Base-by-base conservation (phyloP, 2,329 filamentous ascomycete genomes). In the Aspergillus candidus region DNA sequence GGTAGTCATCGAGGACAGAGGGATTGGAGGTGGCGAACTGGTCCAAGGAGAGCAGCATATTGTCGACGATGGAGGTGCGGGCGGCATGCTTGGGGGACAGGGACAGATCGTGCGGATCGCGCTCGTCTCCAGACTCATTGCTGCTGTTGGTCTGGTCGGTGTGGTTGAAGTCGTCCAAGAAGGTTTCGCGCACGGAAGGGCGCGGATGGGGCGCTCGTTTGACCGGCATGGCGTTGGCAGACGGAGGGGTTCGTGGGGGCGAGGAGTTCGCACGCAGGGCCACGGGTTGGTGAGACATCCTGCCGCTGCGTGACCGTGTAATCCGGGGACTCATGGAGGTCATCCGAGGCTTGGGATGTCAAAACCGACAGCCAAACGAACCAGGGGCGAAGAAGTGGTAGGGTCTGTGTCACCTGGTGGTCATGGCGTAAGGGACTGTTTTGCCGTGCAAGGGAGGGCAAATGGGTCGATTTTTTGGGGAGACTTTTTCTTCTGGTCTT, bases 21-120 rank as follows among this genome's bases (percentile, higher is more conserved):
- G 66, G 59, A 11, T 60, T 55, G 3, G 62, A 50, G 31, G 55
- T 74, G 33, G 80, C 83, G 61, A 91, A 82, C 66, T 91, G 86
- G 68, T 95, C 91, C 52, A 98, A 82, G 33, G 90, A 95, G 53
- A 93, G 75, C 48, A 97, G 81, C 84, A 98, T 93, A 67, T 96
- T 94, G 67, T 93, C 86, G 47, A 98, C 88, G 54, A 98, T 82
- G 31, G 90, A 96, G 61, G 94, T 88, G 55, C 91, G 82, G 33
- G 86, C 88, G 51, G 87, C 81, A 62, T 87, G 80, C 49, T 83
- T 76, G 38, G 85, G 80, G 40, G 83, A 83, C 57, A 94, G 76
- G 46, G 87, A 90, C 50, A 96, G 76, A 65, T 95, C 90, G 73
- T 96, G 90, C 13, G 67, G 66, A 47, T 70, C 67, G 10, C 58